phyloP scores from a whole-genome alignment of 768 basidiomycete species.

The Naganishia randhawae region DNA sequence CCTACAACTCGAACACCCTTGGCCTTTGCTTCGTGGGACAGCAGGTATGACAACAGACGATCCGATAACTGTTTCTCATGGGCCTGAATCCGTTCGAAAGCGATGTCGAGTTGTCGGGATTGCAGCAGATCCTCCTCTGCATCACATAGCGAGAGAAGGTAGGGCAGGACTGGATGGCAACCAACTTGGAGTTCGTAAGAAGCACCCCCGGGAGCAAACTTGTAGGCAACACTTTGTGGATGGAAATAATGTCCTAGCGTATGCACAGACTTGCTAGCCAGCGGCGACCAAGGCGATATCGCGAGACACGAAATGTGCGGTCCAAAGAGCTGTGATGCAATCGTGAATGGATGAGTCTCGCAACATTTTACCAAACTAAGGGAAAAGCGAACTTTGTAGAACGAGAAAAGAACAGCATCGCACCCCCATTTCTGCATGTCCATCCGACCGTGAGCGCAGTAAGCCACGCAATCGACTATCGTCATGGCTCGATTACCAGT shows the following conservation, averaged over 20 bases:
- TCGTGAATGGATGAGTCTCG: background rate
- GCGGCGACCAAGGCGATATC: constrained; percentile 54
- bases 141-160: constrained; percentile 59
- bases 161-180: constrained; percentile 61
- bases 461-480: constrained; percentile 72
- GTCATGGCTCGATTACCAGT: constrained; percentile 63
- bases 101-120: constrained; percentile 26
- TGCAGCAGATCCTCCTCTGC: constrained; percentile 29
- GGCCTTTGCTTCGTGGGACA: constrained; percentile 55
- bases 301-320: constrained; percentile 69
- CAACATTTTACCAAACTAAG: background rate
- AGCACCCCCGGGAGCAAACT: constrained; percentile 69
- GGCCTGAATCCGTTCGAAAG: constrained; percentile 60
- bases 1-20: constrained; percentile 69
- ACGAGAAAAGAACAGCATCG: constrained; percentile 67
- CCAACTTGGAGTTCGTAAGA: constrained; percentile 69
- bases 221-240: constrained; percentile 54
- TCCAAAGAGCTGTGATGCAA: constrained; percentile 62
- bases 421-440: constrained; percentile 74
- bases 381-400: constrained; percentile 63
- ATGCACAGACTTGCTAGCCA: constrained; percentile 56
- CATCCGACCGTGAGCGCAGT: constrained; percentile 67
- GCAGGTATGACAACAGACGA: constrained; percentile 60
- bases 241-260: constrained; percentile 72
- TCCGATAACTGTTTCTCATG: constrained; percentile 63